phyloP scores from a whole-genome alignment of 2,329 filamentous ascomycete species.

The Aureobasidium sp. region DNA sequence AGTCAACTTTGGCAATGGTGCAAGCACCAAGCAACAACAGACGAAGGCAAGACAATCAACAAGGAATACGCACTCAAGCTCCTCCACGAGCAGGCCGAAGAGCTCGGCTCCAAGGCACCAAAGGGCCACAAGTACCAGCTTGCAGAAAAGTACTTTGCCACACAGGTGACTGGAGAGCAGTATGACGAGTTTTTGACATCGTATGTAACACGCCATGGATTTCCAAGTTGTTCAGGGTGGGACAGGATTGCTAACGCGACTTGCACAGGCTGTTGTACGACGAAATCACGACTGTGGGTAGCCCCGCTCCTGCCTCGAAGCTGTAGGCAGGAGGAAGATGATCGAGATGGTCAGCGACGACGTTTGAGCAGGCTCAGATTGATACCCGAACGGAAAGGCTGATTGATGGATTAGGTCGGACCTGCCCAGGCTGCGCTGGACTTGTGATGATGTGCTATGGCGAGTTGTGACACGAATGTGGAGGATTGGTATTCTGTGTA shows the following conservation, averaged over 20 bases:
- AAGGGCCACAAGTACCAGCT: conserved; percentile 88
- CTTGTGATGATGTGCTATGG: not conserved
- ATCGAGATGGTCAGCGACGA: not conserved
- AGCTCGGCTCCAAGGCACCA: conserved; percentile 62
- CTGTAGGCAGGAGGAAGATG: conserved; percentile 25
- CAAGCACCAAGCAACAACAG: conserved; percentile 61
- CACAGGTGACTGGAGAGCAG: conserved; percentile 92
- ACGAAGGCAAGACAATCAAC: conserved; percentile 85
- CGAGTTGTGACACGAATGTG: not conserved
- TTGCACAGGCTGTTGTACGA: conserved; percentile 67
- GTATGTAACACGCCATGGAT: conserved; percentile 40
- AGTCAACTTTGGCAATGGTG: conserved; percentile 97
- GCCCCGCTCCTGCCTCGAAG: conserved; percentile 47
- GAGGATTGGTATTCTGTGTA: not conserved
- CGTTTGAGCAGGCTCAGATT: not conserved
- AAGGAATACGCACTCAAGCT: conserved; percentile 83
- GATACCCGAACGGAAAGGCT: conserved; percentile 5
- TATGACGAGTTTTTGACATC: conserved; percentile 92
- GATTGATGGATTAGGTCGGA: conserved; percentile 3
- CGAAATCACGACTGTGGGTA: conserved; percentile 69
- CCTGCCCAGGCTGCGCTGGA: not conserved
- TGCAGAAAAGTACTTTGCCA: conserved; percentile 84
- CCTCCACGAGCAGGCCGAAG: conserved; percentile 74
- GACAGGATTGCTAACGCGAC: conserved; percentile 15
- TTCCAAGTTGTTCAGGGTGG: not conserved